Evolutionary conservation across 2,329 filamentous ascomycete genomes (phyloP).

Genomic region (Exserohilum rostratum): DNA sequence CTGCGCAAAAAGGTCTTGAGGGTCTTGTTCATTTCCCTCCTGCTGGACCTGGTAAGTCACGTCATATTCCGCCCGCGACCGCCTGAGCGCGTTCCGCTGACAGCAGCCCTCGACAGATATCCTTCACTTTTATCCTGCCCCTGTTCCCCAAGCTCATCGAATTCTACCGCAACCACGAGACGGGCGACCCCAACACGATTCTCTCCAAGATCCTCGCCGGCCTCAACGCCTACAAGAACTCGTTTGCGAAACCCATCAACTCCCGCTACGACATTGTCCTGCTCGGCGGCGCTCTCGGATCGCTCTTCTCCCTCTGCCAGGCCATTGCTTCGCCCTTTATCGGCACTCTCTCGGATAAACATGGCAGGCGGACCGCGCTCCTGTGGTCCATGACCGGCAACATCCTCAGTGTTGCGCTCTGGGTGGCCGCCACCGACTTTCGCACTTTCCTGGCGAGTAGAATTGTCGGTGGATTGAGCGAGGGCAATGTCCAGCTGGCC

Average conservation of each 20-base stretch:
- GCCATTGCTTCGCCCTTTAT: constrained; percentile 92
- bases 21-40: constrained; percentile 86
- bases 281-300: constrained; percentile 89
- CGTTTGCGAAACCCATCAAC: constrained; percentile 90
- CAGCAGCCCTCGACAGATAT: constrained; percentile 69
- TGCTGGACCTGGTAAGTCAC: constrained; percentile 80
- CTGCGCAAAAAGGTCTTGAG: constrained; percentile 80
- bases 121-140: constrained; percentile 97
- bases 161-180: constrained; percentile 90
- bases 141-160: constrained; percentile 94
- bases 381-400: constrained; percentile 93
- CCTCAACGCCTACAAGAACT: constrained; percentile 92
- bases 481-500: constrained; percentile 95
- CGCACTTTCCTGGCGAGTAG: constrained; percentile 94
- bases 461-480: constrained; percentile 88
- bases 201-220: constrained; percentile 80
- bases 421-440: constrained; percentile 93
- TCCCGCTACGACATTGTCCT: constrained; percentile 97
- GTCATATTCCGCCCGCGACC: neutral
- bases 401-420: constrained; percentile 88
- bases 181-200: constrained; percentile 63
- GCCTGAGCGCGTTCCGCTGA: constrained; percentile 12
- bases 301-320: constrained; percentile 90
- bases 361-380: constrained; percentile 85
- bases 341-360: constrained; percentile 82